Base-by-base conservation (phyloP, 1,284 basidiomycete species). In the Takashimella koratensis region DNA sequence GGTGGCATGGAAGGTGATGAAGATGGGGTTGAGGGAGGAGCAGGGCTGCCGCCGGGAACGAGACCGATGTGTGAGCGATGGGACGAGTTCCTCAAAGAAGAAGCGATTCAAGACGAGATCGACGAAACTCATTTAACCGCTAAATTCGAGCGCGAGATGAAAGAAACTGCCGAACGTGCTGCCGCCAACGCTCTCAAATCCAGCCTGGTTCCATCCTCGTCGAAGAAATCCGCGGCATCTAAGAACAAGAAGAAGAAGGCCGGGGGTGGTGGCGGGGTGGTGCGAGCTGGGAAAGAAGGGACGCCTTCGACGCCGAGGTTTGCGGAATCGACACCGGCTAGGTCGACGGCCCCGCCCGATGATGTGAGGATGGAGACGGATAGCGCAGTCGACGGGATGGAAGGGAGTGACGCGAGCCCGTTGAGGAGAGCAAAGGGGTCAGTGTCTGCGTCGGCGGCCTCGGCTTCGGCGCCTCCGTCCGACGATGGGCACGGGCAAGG, bases 51-150 rank as follows among this genome's bases (percentile, higher is more conserved):
- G 6, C 25, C 20, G 40, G 48, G 43, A 1, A 54, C 66, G 10
- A 57, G 69, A 23, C 57, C 70, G 5, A 62, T 76, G 56, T 50
- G 43, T 23, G 72, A 74, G 21, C 60, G 75, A 19, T 76, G 67
- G 64, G 57, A 58, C 13, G 70, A 74, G 56, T 71, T 69, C 48
- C 46, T 57, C 5, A 54, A 52, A 16, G 73, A 75, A 51, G 73
- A 75, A 48, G 39, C 52, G 21, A 45, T 47, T n/a, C 59, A 63
- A 48, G 75, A 77, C 50, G 68, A 72, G 51, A 57, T 54, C 41
- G 75, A 76, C 51, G 75, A 77, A 36, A 36, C 16, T 36, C 10
- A 36, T 8, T 36, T 36, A 8, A 36, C 30, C 8, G 30, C 30
- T 8, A 36, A 36, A 36, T 36, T 8, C 16, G 30, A 36, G 30